A percentile compares a stretch with the other conserved stretches of the same genome.
These are phyloP conservation scores for Leccinum broughii DNA, from an alignment of 768 basidiomycete species.

Conservation along the genomic window DNA sequence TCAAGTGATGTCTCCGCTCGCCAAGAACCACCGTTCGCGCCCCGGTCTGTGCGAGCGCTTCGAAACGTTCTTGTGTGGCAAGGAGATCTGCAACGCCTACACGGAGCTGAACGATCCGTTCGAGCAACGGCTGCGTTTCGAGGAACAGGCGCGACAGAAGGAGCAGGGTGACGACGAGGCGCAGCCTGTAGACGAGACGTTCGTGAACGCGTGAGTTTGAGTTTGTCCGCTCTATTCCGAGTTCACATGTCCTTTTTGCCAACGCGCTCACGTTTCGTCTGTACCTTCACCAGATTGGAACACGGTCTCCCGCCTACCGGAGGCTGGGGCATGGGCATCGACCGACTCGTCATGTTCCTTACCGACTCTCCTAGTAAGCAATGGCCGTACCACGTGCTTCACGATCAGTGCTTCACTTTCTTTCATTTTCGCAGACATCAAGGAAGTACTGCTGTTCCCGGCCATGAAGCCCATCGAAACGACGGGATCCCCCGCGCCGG, in stretches of 20 bases:
- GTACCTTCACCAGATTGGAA: slow-evolving; percentile 67
- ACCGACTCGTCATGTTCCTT: slow-evolving; percentile 97
- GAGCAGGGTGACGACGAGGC: slow-evolving; percentile 97
- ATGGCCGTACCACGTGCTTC: slow-evolving; percentile 1
- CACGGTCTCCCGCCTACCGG: slow-evolving; percentile 97
- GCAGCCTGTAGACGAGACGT: slow-evolving; percentile 95
- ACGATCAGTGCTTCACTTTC: background rate
- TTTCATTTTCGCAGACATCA: slow-evolving; percentile 65
- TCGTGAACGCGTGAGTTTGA: slow-evolving; percentile 77
- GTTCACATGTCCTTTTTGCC: background rate
- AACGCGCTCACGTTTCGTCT: background rate
- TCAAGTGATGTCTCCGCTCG: slow-evolving; percentile 99
- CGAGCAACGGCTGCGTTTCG: slow-evolving; percentile 92
- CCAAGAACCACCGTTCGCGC: slow-evolving; percentile 97
- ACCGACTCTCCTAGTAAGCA: slow-evolving; percentile 88
- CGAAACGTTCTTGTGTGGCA: slow-evolving; percentile 97
- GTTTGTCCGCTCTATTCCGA: background rate
- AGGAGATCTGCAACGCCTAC: slow-evolving; percentile 99
- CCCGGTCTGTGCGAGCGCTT: slow-evolving; percentile 98
- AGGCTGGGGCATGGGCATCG: slow-evolving; percentile 96
- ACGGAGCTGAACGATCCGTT: slow-evolving; percentile 99
- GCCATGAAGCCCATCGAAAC: slow-evolving; percentile 89
- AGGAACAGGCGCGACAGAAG: slow-evolving; percentile 94
- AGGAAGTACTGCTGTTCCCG: slow-evolving; percentile 95
- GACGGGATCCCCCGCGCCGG: slow-evolving; percentile 35